Conservation (phyloP, 352 stramenopile species). For the Phytophthora litchii region DNA sequence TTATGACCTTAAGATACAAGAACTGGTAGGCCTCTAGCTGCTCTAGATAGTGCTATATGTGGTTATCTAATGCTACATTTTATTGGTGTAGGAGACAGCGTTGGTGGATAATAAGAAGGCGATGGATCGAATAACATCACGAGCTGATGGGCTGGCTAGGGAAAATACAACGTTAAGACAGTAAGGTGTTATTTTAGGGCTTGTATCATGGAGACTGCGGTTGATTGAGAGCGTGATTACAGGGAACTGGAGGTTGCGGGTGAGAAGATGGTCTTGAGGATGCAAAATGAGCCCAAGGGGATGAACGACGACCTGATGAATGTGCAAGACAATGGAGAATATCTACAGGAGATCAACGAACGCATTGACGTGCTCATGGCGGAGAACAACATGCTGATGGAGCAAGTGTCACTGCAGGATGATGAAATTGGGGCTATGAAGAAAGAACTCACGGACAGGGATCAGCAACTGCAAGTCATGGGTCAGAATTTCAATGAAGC, state of each 20-base stretch:
- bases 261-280: constrained; percentile 63
- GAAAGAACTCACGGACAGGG: constrained; percentile 66
- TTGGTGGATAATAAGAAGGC: constrained; percentile 66
- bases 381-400: constrained; percentile 85
- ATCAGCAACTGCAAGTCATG: constrained; percentile 76
- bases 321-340: constrained; percentile 54
- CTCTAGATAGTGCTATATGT: background rate
- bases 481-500: constrained; percentile 80
- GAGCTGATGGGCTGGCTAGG: constrained; percentile 58
- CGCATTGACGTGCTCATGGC: constrained; percentile 84
- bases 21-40: constrained; percentile 46
- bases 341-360: constrained; percentile 77
- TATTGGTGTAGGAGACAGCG: constrained; percentile 39
- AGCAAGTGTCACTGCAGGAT: constrained; percentile 81
- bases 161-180: constrained; percentile 75
- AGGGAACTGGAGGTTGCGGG: constrained; percentile 66
- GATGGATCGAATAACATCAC: constrained; percentile 52
- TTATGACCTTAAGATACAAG: constrained; percentile 82
- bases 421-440: constrained; percentile 67
- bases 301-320: constrained; percentile 44
- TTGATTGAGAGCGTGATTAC: background rate
- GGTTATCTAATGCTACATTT: background rate
- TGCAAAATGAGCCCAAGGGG: constrained; percentile 51
- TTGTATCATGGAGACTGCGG: background rate
- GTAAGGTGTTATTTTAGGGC: constrained; percentile 29